Base-by-base conservation (phyloP, 306 rosid species). In the Prunus mira region DNA sequence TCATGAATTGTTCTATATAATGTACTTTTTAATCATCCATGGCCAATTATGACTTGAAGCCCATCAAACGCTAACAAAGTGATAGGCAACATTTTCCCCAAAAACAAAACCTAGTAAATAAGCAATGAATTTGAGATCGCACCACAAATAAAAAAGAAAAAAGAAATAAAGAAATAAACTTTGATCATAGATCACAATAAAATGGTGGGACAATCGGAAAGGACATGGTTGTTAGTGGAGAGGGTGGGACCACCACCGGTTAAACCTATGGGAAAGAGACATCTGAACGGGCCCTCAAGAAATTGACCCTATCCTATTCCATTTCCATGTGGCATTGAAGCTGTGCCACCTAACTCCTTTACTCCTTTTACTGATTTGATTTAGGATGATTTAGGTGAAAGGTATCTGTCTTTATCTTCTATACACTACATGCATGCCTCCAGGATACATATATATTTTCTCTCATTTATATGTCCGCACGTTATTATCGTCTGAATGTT, bases 261-360 rank as follows among this genome's bases (percentile, higher is more conserved):
- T 2, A 67, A 43, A 69, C 69, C 74, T 49, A 13, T 22, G 10
- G 9, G 20, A 57, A 72, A 72, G 18, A 49, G 47, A 66, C 64
- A 67, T 73, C 69, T 19, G 69, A 79, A 52, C 60, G 22, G 64
- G 70, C 1, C 70, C 57, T 55, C 46, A 2, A 8, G 8, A 8
- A 14, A 3, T 12, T 54, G 28, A 6, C 12, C 43, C 9, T 38
- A 1, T 38, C 43, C 43, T 38, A 38, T 38, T 38, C 43, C 9
- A 38, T n/a, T 32, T 58, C 57, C 73, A 18, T 4, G 41, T 47
- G 75, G 55, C 81, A 68, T 77, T 69, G 58, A 78, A 71, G 66
- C 30, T 9, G 6, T 19, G 14, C 71, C 57, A 63, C 56, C 77
- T 7, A 5, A 63, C 66, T 34, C 6, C 54, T 78, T n/a, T 22